Conservation (phyloP, 2,329 filamentous ascomycete genomes). For the Simplicillium aogashimaense region DNA sequence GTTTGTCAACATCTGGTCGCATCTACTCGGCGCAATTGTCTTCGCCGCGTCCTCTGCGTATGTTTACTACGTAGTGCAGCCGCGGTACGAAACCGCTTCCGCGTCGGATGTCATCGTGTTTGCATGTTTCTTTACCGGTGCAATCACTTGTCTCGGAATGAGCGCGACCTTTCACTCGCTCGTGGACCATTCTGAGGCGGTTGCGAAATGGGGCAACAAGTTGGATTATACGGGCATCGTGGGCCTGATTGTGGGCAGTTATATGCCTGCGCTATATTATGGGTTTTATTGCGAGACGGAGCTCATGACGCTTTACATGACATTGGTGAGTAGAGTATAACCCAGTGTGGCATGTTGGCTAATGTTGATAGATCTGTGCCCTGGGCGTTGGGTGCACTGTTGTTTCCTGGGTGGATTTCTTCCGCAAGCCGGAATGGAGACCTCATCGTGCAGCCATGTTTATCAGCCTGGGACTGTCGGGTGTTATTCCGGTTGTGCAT, state of each 20-base stretch:
- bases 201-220: constrained; percentile 81
- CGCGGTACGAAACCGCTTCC: constrained; percentile 56
- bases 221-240: constrained; percentile 94
- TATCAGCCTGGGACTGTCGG: constrained; percentile 74
- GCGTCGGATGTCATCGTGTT: constrained; percentile 61
- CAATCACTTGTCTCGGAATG: constrained; percentile 65
- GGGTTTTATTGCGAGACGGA: constrained; percentile 63
- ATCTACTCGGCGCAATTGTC: constrained; percentile 53
- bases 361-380: constrained; percentile 53
- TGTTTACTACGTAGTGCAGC: constrained; percentile 47
- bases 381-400: constrained; percentile 68
- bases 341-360: neutral
- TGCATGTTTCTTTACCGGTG: constrained; percentile 69
- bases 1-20: constrained; percentile 54
- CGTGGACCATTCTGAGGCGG: constrained; percentile 69
- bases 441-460: constrained; percentile 87
- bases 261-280: constrained; percentile 81
- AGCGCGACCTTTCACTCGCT: constrained; percentile 79
- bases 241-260: constrained; percentile 81
- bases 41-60: constrained; percentile 41
- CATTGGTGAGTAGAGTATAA: constrained; percentile 45
- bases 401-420: constrained; percentile 71
- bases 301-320: constrained; percentile 63
- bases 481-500: constrained; percentile 74
- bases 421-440: constrained; percentile 74